Percentiles rank a stretch among this genome's conserved stretches.
Conservation (phyloP, 2,329 filamentous ascomycete species). For the Trichoderma polysporum region DNA sequence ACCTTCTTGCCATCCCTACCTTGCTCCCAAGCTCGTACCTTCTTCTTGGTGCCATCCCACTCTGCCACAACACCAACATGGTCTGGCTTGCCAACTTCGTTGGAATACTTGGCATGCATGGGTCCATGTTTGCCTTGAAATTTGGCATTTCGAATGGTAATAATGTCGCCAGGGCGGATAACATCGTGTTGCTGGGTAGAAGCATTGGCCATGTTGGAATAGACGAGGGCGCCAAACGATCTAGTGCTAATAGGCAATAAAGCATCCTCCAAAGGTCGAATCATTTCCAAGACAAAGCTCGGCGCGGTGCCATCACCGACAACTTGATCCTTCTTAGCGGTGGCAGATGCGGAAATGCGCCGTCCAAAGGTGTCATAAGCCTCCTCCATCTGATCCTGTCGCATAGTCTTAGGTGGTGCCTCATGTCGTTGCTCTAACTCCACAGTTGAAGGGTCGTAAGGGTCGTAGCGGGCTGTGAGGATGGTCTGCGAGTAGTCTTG, state of each 20-base stretch:
- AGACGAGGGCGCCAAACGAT: slow-evolving; percentile 87
- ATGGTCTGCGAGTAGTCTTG: slow-evolving; percentile 96
- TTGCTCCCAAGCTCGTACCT: slow-evolving; percentile 93
- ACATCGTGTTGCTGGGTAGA: slow-evolving; percentile 87
- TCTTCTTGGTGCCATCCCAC: slow-evolving; percentile 99
- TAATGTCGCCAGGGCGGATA: slow-evolving; percentile 88
- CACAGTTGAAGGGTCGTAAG: slow-evolving; percentile 69
- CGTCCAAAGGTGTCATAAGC: slow-evolving; percentile 79
- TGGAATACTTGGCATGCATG: slow-evolving; percentile 90
- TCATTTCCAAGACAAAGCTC: slow-evolving; percentile 73
- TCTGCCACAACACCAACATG: slow-evolving; percentile 91
- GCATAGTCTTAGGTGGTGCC: slow-evolving; percentile 72
- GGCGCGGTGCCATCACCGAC: slow-evolving; percentile 83
- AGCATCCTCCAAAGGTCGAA: slow-evolving; percentile 70
- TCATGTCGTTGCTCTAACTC: slow-evolving; percentile 84
- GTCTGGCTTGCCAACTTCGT: slow-evolving; percentile 83
- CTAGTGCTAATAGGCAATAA: slow-evolving; percentile 83
- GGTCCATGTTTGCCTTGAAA: slow-evolving; percentile 95
- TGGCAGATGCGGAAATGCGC: slow-evolving; percentile 70
- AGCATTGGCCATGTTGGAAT: slow-evolving; percentile 92
- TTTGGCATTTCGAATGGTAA: slow-evolving; percentile 86
- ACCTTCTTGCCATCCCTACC: slow-evolving; percentile 85
- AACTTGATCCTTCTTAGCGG: slow-evolving; percentile 71
- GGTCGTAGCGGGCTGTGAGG: slow-evolving; percentile 76
- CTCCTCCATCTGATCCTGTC: slow-evolving; percentile 90